Percentiles rank a stretch among this genome's conserved stretches.
These are phyloP conservation scores for Talaromyces albobiverticillius DNA, from an alignment of 2,329 filamentous ascomycete genomes.

Conservation along the genomic window DNA sequence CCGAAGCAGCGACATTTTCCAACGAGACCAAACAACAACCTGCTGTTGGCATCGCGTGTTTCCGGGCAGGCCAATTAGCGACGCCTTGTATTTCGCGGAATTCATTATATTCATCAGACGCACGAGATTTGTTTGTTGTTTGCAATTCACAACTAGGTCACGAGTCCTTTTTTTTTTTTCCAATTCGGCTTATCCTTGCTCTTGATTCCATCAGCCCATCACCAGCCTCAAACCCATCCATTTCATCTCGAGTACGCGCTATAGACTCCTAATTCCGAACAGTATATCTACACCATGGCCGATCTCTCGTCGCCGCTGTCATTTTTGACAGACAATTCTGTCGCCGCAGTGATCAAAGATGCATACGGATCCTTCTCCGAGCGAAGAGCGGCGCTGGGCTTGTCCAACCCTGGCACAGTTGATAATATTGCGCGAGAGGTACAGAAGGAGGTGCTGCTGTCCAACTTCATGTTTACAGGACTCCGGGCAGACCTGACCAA, in stretches of 20 bases:
- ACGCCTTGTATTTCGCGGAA: neutral
- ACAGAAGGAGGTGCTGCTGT: conserved; percentile 92
- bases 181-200: neutral
- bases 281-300: conserved; percentile 31
- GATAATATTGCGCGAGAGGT: conserved; percentile 89
- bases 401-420: conserved; percentile 88
- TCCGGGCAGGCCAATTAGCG: conserved; percentile 2
- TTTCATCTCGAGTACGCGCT: neutral
- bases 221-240: neutral
- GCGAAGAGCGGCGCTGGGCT: conserved; percentile 79
- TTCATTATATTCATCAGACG: neutral
- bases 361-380: conserved; percentile 78
- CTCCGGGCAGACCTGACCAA: conserved; percentile 95
- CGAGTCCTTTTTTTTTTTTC: conserved; percentile 7
- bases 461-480: conserved; percentile 95
- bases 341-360: conserved; percentile 68
- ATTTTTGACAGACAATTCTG: conserved; percentile 71
- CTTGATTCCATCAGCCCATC: neutral
- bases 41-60: conserved; percentile 9
- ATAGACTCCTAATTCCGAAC: neutral
- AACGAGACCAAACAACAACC: neutral
- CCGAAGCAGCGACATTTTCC: conserved; percentile 2
- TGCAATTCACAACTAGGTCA: neutral
- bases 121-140: neutral
- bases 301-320: conserved; percentile 52